These are phyloP conservation scores for Sarocladiaceae sp. DNA, from an alignment of 2,329 filamentous ascomycete genomes.

Conservation along the genomic window DNA sequence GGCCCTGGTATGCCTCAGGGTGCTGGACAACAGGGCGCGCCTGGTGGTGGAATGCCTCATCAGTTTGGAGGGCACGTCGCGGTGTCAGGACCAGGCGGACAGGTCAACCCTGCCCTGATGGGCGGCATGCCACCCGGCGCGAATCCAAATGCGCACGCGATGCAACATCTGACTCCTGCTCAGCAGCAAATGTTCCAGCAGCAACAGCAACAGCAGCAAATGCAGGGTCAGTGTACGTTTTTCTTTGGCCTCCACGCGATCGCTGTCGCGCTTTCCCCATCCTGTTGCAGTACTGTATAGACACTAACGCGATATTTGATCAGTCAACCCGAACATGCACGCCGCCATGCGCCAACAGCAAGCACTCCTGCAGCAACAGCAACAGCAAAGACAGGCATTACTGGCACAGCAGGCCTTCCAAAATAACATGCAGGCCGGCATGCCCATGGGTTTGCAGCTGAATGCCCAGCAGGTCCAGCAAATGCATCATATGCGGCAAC, in stretches of 20 bases:
- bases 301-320: not conserved
- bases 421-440: slow-evolving; percentile 44
- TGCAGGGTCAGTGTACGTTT: slow-evolving; percentile 25
- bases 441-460: slow-evolving; percentile 50
- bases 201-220: slow-evolving; percentile 35
- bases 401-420: slow-evolving; percentile 53
- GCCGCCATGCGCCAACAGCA: slow-evolving; percentile 43
- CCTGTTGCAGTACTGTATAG: slow-evolving; percentile 1
- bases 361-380: slow-evolving; percentile 52
- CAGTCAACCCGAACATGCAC: slow-evolving; percentile 12
- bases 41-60: slow-evolving; percentile 61
- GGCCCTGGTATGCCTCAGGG: slow-evolving; percentile 62
- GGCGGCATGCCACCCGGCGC: slow-evolving; percentile 68
- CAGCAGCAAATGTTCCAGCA: slow-evolving; percentile 56
- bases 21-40: slow-evolving; percentile 64
- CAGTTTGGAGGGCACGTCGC: slow-evolving; percentile 63
- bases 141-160: slow-evolving; percentile 62
- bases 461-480: slow-evolving; percentile 49
- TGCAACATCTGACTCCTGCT: slow-evolving; percentile 66
- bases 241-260: not conserved
- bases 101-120: slow-evolving; percentile 75
- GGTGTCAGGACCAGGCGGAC: slow-evolving; percentile 66
- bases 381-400: slow-evolving; percentile 45
- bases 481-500: slow-evolving; percentile 44
- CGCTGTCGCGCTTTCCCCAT: not conserved